Percentiles rank a stretch among this genome's conserved stretches.
Conservation (phyloP, 1,139 yeast genomes). For the Kurtzmaniella quercitrusa region DNA sequence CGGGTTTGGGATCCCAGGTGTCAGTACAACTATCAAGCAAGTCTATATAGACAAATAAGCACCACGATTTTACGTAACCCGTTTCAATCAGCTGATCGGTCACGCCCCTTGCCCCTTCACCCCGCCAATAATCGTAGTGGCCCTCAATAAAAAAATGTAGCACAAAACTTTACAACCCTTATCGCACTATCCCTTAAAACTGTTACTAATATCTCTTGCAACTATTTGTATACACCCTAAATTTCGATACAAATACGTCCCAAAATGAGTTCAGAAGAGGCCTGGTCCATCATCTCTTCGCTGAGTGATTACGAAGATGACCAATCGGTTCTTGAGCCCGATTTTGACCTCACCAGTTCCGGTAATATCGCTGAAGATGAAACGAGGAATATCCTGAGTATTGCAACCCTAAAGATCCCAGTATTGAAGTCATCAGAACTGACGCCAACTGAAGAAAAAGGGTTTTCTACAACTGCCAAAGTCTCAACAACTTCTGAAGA, state of each 20-base stretch:
- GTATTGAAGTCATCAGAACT: constrained; percentile 4
- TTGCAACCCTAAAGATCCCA: constrained; percentile 18
- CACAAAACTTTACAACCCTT: background rate
- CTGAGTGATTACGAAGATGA: constrained; percentile 42
- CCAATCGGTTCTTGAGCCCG: constrained; percentile 19
- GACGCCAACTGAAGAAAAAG: background rate
- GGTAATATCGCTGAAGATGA: constrained; percentile 2
- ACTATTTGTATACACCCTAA: background rate
- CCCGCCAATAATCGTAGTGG: background rate
- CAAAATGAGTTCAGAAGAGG: constrained; percentile 24
- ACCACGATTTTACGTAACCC: too few relatives aligned
- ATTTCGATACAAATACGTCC: background rate
- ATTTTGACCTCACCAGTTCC: constrained; percentile 7
- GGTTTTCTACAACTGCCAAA: background rate
- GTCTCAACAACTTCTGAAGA: background rate
- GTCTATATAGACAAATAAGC: too few relatives aligned
- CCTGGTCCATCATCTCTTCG: constrained; percentile 45
- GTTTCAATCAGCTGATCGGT: too few relatives aligned
- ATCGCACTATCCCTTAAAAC: constrained; percentile 1
- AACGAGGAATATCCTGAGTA: constrained; percentile 10
- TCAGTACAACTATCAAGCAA: too few relatives aligned
- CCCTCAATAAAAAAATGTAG: background rate
- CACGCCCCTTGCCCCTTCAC: background rate
- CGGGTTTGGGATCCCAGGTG: too few relatives aligned
- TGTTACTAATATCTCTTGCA: background rate